Evolutionary conservation across 768 basidiomycete genomes (phyloP).

Genomic region (Boletus tylopilopsis): DNA sequence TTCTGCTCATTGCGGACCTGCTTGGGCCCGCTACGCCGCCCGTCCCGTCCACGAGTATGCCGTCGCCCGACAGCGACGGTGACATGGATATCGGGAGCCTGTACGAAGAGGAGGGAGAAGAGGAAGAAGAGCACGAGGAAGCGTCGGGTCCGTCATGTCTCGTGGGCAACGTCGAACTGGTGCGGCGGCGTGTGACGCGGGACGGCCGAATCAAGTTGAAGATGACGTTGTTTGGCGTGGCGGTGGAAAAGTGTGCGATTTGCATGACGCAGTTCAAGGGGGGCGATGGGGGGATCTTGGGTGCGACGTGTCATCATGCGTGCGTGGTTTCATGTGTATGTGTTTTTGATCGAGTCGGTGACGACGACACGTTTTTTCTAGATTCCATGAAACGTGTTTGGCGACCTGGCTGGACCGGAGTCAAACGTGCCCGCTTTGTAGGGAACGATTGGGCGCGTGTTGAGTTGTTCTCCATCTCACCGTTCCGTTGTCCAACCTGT

Average conservation of each 20-base stretch:
- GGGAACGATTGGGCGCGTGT: slow-evolving; percentile 39
- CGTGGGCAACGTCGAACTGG: slow-evolving; percentile 48
- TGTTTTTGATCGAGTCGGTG: too few species aligned
- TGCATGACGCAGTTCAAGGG: slow-evolving; percentile 69
- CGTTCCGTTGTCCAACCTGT: not conserved
- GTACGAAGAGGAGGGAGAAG: not conserved
- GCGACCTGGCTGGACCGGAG: slow-evolving; percentile 57
- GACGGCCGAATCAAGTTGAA: slow-evolving; percentile 73
- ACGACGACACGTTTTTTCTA: too few species aligned
- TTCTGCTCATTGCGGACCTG: slow-evolving; percentile 57
- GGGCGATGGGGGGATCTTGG: slow-evolving; percentile 52
- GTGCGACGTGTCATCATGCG: slow-evolving; percentile 58
- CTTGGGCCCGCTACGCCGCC: slow-evolving; percentile 48
- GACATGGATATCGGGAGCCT: slow-evolving; percentile 1
- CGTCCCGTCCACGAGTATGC: slow-evolving; percentile 3
- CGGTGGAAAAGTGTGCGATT: slow-evolving; percentile 69
- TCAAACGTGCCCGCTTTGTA: slow-evolving; percentile 64
- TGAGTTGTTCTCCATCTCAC: not conserved
- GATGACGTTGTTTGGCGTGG: slow-evolving; percentile 55
- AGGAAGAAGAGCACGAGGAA: too few species aligned
- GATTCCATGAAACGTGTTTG: slow-evolving; percentile 64
- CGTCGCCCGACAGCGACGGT: slow-evolving; percentile 7
- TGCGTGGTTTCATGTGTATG: slow-evolving; percentile 25
- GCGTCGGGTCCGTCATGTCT: slow-evolving; percentile 19
- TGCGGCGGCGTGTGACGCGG: slow-evolving; percentile 53